Percentiles rank a stretch among this genome's conserved stretches.
Evolutionary conservation across 2,329 filamentous ascomycete species (phyloP).

Genomic region (Aureobasidium sp.): DNA sequence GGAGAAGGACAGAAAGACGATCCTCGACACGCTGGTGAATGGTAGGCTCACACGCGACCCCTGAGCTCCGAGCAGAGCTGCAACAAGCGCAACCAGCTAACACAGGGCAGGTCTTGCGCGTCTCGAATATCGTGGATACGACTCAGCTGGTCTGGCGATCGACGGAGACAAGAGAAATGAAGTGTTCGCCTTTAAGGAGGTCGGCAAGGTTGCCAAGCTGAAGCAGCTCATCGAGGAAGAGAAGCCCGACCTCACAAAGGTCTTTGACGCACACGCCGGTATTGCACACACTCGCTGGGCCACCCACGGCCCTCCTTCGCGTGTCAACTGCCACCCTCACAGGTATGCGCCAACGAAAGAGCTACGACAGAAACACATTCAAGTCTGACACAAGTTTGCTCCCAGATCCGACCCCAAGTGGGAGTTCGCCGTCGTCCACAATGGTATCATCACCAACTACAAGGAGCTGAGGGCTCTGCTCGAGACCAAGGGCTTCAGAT

Average conservation of each 20-base stretch:
- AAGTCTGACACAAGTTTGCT: background rate
- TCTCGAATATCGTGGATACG: slow-evolving; percentile 97
- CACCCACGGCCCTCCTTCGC: slow-evolving; percentile 90
- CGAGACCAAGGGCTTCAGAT: slow-evolving; percentile 90
- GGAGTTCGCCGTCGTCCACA: slow-evolving; percentile 98
- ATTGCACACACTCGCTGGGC: slow-evolving; percentile 99
- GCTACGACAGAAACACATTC: slow-evolving; percentile 1
- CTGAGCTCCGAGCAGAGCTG: background rate
- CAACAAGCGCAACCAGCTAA: slow-evolving; percentile 18
- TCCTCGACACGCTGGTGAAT: slow-evolving; percentile 93
- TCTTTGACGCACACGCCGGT: slow-evolving; percentile 95
- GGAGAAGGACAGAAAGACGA: slow-evolving; percentile 96
- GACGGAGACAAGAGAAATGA: slow-evolving; percentile 99
- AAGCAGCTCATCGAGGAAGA: slow-evolving; percentile 83
- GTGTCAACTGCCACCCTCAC: slow-evolving; percentile 96
- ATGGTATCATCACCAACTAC: slow-evolving; percentile 99
- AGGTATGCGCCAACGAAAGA: slow-evolving; percentile 52
- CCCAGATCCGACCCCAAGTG: slow-evolving; percentile 81
- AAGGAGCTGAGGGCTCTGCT: slow-evolving; percentile 96
- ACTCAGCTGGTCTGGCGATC: slow-evolving; percentile 90
- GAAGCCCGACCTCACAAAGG: slow-evolving; percentile 78
- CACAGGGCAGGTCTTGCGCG: slow-evolving; percentile 68
- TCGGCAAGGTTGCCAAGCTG: slow-evolving; percentile 96
- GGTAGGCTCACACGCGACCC: slow-evolving; percentile 50
- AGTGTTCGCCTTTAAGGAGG: slow-evolving; percentile 96